A percentile compares a stretch with the other conserved stretches of the same genome.
Evolutionary conservation across 2,329 filamentous ascomycete genomes (phyloP).

Genomic region (Apiospora sp.): DNA sequence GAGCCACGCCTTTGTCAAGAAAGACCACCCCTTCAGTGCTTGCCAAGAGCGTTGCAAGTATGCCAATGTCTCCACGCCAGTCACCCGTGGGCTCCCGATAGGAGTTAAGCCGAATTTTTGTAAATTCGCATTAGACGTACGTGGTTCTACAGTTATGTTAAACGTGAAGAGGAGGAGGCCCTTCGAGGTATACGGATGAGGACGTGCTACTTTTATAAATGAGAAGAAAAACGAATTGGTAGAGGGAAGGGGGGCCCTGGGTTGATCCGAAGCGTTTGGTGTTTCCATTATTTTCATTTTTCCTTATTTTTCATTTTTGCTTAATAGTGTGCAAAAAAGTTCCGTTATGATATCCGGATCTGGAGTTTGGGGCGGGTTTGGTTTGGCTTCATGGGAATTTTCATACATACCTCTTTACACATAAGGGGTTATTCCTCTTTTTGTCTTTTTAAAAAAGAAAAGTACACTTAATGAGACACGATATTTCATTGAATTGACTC

Average conservation of each 20-base stretch:
- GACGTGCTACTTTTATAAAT: background rate
- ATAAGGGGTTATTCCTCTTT: constrained; percentile 22
- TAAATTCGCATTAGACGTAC: background rate
- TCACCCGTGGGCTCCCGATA: constrained; percentile 8
- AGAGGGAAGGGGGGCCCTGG: background rate
- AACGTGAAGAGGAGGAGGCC: background rate
- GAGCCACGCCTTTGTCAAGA: constrained; percentile 41
- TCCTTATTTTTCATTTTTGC: background rate
- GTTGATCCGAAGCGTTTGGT: background rate
- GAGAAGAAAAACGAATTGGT: background rate
- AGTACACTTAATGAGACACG: constrained; percentile 25
- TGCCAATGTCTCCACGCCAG: constrained; percentile 17
- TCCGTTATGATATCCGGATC: constrained; percentile 22
- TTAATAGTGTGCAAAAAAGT: constrained; percentile 14
- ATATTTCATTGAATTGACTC: background rate
- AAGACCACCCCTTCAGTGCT: constrained; percentile 34
- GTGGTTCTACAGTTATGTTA: background rate
- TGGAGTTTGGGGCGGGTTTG: constrained; percentile 17
- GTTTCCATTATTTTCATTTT: background rate
- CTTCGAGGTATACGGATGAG: background rate
- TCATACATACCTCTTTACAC: background rate
- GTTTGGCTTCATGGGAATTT: constrained; percentile 3
- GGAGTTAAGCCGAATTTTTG: background rate
- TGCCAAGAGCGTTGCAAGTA: constrained; percentile 34
- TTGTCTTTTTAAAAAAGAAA: constrained; percentile 19